Percentiles rank a stretch among this genome's conserved stretches.
phyloP scores from a whole-genome alignment of 2,329 filamentous ascomycete genomes.

The Erysiphe pisi region DNA sequence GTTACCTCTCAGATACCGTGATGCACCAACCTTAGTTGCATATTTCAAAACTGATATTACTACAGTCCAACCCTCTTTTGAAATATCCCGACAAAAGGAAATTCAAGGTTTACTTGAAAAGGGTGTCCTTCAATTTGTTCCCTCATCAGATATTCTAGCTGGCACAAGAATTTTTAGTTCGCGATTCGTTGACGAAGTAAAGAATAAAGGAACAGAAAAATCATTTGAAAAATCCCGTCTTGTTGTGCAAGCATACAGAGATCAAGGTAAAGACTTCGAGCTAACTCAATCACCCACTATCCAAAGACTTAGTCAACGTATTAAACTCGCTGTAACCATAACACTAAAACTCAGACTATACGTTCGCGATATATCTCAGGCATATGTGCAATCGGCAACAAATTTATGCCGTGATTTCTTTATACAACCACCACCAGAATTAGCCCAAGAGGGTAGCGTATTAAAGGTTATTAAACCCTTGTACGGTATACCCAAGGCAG shows the following conservation, averaged over 20 bases:
- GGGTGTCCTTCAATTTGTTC: constrained; percentile 4
- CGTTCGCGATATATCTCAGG: constrained; percentile 30
- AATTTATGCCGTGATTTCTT: constrained; percentile 29
- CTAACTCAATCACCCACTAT: constrained; percentile 30
- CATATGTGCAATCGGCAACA: constrained; percentile 29
- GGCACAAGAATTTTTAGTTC: constrained; percentile 28
- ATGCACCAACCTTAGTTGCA: not conserved
- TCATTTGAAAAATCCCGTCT: constrained; percentile 30
- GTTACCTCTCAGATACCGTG: not conserved
- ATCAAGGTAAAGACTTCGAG: constrained; percentile 27
- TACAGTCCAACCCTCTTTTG: not conserved
- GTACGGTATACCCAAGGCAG: constrained; percentile 29
- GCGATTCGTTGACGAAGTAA: constrained; percentile 30
- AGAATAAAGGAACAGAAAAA: constrained; percentile 28
- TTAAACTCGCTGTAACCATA: constrained; percentile 28
- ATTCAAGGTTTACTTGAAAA: constrained; percentile 25
- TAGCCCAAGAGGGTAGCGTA: not conserved
- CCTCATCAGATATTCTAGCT: not conserved
- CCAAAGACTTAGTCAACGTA: constrained; percentile 27
- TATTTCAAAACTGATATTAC: not conserved
- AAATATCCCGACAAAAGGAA: not conserved
- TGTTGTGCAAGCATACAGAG: constrained; percentile 30
- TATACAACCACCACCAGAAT: constrained; percentile 23
- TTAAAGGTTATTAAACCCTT: constrained; percentile 28
- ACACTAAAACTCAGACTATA: not conserved